A percentile compares a stretch with the other conserved stretches of the same genome.
Conservation (phyloP, 306 rosid species). For the Notholithocarpus densiflorus region DNA sequence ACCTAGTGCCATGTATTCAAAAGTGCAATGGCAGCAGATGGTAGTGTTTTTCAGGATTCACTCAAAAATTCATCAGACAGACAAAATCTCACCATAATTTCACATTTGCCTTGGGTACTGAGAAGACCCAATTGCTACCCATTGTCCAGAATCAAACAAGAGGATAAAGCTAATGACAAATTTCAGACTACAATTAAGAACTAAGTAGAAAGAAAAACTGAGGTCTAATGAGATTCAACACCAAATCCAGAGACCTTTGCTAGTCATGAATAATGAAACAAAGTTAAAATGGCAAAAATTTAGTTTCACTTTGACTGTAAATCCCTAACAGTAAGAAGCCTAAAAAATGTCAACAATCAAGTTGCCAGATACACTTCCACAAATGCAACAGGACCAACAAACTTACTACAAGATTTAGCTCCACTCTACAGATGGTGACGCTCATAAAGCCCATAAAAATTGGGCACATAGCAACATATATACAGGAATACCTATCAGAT, state of each 20-base stretch:
- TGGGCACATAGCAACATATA: neutral
- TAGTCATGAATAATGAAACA: neutral
- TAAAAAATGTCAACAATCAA: neutral
- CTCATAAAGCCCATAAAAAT: neutral
- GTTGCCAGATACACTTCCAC: neutral
- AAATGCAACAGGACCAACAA: neutral
- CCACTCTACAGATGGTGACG: neutral
- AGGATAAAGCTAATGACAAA: too few relatives aligned
- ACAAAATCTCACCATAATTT: too few relatives aligned
- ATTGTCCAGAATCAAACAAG: too few relatives aligned
- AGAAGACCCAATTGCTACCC: too few relatives aligned
- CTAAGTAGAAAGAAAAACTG: neutral
- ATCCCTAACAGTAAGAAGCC: neutral
- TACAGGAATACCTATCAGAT: neutral
- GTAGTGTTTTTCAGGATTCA: too few relatives aligned
- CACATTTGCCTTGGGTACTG: too few relatives aligned
- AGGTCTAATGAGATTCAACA: neutral
- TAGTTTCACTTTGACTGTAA: neutral
- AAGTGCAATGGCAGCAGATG: too few relatives aligned
- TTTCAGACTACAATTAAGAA: neutral
- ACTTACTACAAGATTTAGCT: neutral
- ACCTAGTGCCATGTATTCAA: too few relatives aligned
- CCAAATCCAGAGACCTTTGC: neutral
- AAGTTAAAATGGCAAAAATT: neutral
- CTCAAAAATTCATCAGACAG: too few relatives aligned